A percentile compares a stretch with the other conserved stretches of the same genome.
Conservation (phyloP, 192 early-diverging fungal genomes). For the Entomortierella beljakovae region DNA sequence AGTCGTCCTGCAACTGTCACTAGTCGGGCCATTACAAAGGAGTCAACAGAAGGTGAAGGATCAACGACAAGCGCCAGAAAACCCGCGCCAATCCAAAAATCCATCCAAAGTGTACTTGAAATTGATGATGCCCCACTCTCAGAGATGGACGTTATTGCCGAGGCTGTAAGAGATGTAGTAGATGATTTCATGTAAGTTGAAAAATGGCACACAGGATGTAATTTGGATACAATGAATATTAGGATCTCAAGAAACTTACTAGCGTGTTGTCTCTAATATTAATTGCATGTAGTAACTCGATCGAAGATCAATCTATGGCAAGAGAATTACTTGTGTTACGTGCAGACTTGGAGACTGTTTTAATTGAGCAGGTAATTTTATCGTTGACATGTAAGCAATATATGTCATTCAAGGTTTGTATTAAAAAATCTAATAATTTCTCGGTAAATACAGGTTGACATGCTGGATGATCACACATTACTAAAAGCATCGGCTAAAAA, state of each 20-base stretch:
- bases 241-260: neutral
- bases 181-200: constrained; percentile 43
- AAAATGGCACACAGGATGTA: no score
- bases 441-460: constrained; percentile 34
- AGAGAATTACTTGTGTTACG: constrained; percentile 16
- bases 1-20: constrained; percentile 25
- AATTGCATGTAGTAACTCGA: constrained; percentile 7
- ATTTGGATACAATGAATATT: neutral
- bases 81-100: neutral
- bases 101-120: constrained; percentile 30
- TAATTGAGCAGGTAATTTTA: constrained; percentile 38
- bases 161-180: constrained; percentile 38
- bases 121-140: constrained; percentile 37
- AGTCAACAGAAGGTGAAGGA: constrained; percentile 9
- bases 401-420: neutral
- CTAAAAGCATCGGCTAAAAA: constrained; percentile 37
- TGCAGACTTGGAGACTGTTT: constrained; percentile 26
- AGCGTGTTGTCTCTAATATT: neutral
- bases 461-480: constrained; percentile 32
- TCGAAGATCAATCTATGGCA: constrained; percentile 26
- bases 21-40: constrained; percentile 5
- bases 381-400: neutral
- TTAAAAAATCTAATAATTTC: no score
- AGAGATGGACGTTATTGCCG: constrained; percentile 52
- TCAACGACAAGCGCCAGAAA: neutral